Evolutionary conservation across 352 stramenopile genomes (phyloP).

Genomic region (Peronospora belbahrii): DNA sequence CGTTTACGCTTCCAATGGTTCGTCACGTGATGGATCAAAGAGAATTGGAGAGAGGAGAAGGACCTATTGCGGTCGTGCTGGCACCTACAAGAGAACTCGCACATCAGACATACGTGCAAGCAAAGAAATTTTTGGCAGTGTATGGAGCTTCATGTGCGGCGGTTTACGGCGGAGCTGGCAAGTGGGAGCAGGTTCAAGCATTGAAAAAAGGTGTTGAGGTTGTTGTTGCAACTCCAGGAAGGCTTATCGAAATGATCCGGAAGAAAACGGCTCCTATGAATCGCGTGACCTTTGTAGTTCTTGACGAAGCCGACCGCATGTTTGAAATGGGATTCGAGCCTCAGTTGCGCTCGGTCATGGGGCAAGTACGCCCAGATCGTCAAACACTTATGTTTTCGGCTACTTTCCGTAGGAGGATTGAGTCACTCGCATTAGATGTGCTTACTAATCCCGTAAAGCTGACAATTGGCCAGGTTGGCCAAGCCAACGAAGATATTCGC

Average conservation of each 20-base stretch:
- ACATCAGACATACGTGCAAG: slow-evolving; percentile 79
- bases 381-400: slow-evolving; percentile 87
- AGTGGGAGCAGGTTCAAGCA: slow-evolving; percentile 78
- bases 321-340: slow-evolving; percentile 87
- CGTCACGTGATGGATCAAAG: slow-evolving; percentile 84
- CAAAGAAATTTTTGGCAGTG: slow-evolving; percentile 71
- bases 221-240: slow-evolving; percentile 68
- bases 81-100: slow-evolving; percentile 76
- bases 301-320: slow-evolving; percentile 86
- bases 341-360: slow-evolving; percentile 73
- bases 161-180: slow-evolving; percentile 75
- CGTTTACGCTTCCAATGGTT: slow-evolving; percentile 95
- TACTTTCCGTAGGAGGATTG: slow-evolving; percentile 69
- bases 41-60: slow-evolving; percentile 60
- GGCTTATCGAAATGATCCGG: slow-evolving; percentile 79
- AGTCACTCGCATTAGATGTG: slow-evolving; percentile 70
- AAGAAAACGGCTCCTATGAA: slow-evolving; percentile 58
- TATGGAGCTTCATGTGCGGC: slow-evolving; percentile 66
- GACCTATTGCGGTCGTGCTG: slow-evolving; percentile 71
- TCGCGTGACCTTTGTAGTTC: slow-evolving; percentile 80
- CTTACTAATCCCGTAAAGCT: slow-evolving; percentile 78
- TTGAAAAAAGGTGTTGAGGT: slow-evolving; percentile 69
- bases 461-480: slow-evolving; percentile 64
- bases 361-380: slow-evolving; percentile 74
- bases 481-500: slow-evolving; percentile 87